These are phyloP conservation scores for Syzygium aromaticum DNA, from an alignment of 345 rosid genomes.

Conservation along the genomic window DNA sequence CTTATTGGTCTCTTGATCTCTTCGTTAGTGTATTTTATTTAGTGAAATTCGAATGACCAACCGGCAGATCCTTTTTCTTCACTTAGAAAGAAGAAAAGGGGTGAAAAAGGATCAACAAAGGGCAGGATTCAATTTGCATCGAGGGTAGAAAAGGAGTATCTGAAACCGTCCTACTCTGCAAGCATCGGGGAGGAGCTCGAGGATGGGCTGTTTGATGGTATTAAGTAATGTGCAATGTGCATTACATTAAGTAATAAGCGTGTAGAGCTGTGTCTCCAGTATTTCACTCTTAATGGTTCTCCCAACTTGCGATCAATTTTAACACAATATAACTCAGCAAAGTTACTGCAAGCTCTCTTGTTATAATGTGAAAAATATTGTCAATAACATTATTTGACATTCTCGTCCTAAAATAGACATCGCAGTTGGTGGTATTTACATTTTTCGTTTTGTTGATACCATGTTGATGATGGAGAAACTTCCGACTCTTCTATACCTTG, in stretches of 20 bases:
- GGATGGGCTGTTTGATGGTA: constrained; percentile 96
- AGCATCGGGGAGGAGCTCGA: constrained; percentile 80
- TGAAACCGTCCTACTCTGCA: constrained; percentile 74
- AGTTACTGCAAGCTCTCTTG: background rate
- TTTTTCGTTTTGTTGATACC: background rate
- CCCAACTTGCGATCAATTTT: background rate
- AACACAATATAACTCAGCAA: background rate
- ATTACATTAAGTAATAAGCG: no score
- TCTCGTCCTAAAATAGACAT: background rate
- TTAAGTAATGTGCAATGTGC: background rate
- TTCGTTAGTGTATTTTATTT: background rate
- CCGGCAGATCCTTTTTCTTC: background rate
- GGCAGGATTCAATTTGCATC: constrained; percentile 51
- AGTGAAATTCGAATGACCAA: background rate
- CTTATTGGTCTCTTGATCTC: background rate
- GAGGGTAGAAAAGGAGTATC: constrained; percentile 91
- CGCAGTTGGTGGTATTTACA: background rate
- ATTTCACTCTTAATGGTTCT: background rate
- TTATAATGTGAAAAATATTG: background rate
- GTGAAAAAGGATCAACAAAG: constrained; percentile 30
- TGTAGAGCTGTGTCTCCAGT: background rate
- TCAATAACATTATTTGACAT: background rate
- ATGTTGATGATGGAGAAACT: background rate
- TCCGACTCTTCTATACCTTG: background rate
- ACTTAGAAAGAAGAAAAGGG: constrained; percentile 58